Percentiles rank a stretch among this genome's conserved stretches.
Conservation (phyloP, 768 basidiomycete genomes). For the Cystobasidium tubakii region DNA sequence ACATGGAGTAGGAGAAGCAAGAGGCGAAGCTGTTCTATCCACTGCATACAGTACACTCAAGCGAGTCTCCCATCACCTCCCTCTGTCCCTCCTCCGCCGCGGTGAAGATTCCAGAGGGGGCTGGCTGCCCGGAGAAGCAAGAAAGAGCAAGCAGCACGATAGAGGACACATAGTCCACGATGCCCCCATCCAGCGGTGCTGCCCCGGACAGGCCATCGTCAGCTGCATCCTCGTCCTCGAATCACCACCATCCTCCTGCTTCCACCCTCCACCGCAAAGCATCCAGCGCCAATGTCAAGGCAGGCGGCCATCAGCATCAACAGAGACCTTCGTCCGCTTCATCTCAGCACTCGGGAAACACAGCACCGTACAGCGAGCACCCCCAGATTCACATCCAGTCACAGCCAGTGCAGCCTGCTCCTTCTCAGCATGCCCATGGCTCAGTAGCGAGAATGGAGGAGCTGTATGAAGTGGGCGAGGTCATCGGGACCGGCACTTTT, state of each 20-base stretch:
- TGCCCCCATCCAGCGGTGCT: background rate
- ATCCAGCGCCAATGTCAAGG: background rate
- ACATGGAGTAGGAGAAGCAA: no score
- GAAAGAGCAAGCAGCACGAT: background rate
- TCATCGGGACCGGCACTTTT: slow-evolving; percentile 95
- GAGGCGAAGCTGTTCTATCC: no score
- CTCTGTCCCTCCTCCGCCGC: background rate
- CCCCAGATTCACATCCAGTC: no score
- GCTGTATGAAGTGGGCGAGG: slow-evolving; percentile 76
- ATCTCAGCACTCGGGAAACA: background rate
- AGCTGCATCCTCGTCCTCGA: background rate
- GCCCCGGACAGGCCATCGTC: background rate
- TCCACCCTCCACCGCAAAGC: slow-evolving; percentile 11
- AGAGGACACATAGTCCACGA: background rate
- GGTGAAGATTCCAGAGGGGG: background rate
- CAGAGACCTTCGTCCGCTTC: background rate
- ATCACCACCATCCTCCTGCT: background rate
- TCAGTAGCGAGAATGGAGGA: slow-evolving; percentile 53
- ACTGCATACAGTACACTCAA: no score
- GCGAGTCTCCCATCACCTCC: no score
- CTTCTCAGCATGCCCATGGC: slow-evolving; percentile 20
- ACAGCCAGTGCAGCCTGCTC: background rate
- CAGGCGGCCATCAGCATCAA: slow-evolving; percentile 19
- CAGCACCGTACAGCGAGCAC: background rate
- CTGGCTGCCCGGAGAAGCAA: background rate